Percentiles rank a stretch among this genome's conserved stretches.
Evolutionary conservation across 2,329 filamentous ascomycete species (phyloP).

Genomic region (Geosmithia putterillii): DNA sequence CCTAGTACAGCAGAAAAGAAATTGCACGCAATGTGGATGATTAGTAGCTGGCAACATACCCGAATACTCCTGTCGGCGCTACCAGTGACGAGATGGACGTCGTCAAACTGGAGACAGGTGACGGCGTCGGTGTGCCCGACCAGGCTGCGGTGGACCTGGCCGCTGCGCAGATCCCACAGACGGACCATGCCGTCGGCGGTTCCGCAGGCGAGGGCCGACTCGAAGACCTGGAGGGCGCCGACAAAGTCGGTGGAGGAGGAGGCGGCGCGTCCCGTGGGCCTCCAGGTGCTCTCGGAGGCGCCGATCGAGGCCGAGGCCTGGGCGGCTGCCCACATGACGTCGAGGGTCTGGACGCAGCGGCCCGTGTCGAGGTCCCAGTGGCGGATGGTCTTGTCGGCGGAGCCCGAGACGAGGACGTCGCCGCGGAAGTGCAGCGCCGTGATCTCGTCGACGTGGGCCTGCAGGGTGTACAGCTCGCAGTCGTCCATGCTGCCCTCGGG

Average conservation of each 20-base stretch:
- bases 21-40: neutral
- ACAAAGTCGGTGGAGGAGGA: constrained; percentile 77
- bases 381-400: constrained; percentile 89
- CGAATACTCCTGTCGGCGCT: constrained; percentile 86
- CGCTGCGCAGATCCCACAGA: constrained; percentile 90
- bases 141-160: constrained; percentile 90
- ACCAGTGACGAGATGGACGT: constrained; percentile 86
- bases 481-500: constrained; percentile 75
- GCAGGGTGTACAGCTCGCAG: constrained; percentile 77
- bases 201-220: constrained; percentile 87
- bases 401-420: constrained; percentile 86
- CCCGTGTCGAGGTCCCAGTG: constrained; percentile 98
- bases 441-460: constrained; percentile 86
- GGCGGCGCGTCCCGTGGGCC: constrained; percentile 51
- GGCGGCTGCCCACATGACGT: constrained; percentile 95
- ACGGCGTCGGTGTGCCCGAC: constrained; percentile 94
- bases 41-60: constrained; percentile 60
- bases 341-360: constrained; percentile 92
- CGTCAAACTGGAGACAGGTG: constrained; percentile 90
- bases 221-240: constrained; percentile 88
- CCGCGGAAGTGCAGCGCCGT: constrained; percentile 86
- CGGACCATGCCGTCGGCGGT: constrained; percentile 96
- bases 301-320: constrained; percentile 62
- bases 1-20: neutral
- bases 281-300: constrained; percentile 54